phyloP scores from a whole-genome alignment of 257 asterid genomes.

The Cordia subcordata region DNA sequence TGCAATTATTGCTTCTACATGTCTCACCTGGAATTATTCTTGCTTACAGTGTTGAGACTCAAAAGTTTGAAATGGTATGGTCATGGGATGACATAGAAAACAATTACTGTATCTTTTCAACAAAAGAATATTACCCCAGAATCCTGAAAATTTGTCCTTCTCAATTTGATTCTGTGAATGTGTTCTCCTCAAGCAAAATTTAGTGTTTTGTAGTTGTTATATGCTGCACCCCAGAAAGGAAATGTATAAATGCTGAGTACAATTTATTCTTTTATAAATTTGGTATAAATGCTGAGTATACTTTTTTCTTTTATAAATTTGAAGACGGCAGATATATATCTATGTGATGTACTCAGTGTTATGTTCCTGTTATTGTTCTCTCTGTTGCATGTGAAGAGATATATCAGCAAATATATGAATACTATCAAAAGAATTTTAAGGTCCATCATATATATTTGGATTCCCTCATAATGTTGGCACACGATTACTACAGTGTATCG shows the following conservation, averaged over 20 bases:
- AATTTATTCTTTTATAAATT: too few species aligned
- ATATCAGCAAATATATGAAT: too few species aligned
- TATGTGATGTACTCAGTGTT: too few species aligned
- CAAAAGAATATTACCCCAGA: background rate
- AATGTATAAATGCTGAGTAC: too few species aligned
- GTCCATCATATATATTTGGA: background rate
- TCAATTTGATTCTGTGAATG: slow-evolving; percentile 13
- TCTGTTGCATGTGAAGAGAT: too few species aligned
- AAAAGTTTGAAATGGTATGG: slow-evolving; percentile 11
- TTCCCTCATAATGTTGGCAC: background rate
- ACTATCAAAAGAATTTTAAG: background rate
- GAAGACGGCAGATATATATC: too few species aligned
- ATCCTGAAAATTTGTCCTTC: slow-evolving; percentile 11
- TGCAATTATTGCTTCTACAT: slow-evolving; percentile 15
- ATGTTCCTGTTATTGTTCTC: too few species aligned
- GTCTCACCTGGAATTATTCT: slow-evolving; percentile 13
- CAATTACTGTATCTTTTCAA: background rate
- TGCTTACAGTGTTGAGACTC: slow-evolving; percentile 22
- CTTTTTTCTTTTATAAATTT: too few species aligned
- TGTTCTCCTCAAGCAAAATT: background rate
- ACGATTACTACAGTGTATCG: too few species aligned
- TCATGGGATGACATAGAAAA: slow-evolving; percentile 5
- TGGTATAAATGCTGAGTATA: too few species aligned
- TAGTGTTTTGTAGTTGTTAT: background rate
- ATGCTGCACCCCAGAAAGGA: too few species aligned